phyloP scores from a whole-genome alignment of 2,329 filamentous ascomycete species.

The Trichoderma sp. region DNA sequence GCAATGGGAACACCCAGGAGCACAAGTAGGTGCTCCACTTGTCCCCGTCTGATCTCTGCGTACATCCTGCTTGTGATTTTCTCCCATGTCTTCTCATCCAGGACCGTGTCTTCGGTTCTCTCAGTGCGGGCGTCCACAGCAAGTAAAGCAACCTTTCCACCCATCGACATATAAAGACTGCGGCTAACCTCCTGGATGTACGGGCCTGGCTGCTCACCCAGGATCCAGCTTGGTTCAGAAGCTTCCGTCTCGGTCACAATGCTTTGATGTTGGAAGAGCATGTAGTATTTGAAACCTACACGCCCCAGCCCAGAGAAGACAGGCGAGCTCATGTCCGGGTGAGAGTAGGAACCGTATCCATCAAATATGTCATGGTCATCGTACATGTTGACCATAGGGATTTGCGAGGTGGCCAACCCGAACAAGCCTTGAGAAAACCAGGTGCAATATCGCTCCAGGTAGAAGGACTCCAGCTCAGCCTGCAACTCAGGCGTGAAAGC shows the following conservation, averaged over 20 bases:
- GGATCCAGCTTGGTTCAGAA: slow-evolving; percentile 86
- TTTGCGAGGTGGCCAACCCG: slow-evolving; percentile 86
- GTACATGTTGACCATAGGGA: slow-evolving; percentile 98
- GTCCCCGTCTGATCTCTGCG: slow-evolving; percentile 74
- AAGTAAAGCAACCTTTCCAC: slow-evolving; percentile 74
- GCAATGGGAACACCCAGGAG: slow-evolving; percentile 80
- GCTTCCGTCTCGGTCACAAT: slow-evolving; percentile 74
- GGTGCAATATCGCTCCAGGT: slow-evolving; percentile 80
- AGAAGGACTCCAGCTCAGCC: slow-evolving; percentile 83
- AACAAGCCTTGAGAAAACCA: slow-evolving; percentile 98
- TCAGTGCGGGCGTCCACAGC: slow-evolving; percentile 92
- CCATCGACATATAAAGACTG: slow-evolving; percentile 81
- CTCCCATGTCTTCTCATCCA: slow-evolving; percentile 79
- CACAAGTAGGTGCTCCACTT: slow-evolving; percentile 87
- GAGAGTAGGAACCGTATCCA: slow-evolving; percentile 89
- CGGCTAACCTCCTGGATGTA: slow-evolving; percentile 87
- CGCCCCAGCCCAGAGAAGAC: slow-evolving; percentile 88
- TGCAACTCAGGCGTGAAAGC: slow-evolving; percentile 81
- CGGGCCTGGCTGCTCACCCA: slow-evolving; percentile 76
- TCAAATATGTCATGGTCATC: slow-evolving; percentile 93
- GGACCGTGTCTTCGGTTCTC: slow-evolving; percentile 75
- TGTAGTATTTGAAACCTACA: slow-evolving; percentile 96
- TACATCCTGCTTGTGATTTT: slow-evolving; percentile 83
- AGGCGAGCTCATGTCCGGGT: slow-evolving; percentile 85
- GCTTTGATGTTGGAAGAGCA: slow-evolving; percentile 97